Percentiles rank a stretch among this genome's conserved stretches.
Conservation (phyloP, 805 yeast species). For the Zygosaccharomyces gambellarensis region DNA sequence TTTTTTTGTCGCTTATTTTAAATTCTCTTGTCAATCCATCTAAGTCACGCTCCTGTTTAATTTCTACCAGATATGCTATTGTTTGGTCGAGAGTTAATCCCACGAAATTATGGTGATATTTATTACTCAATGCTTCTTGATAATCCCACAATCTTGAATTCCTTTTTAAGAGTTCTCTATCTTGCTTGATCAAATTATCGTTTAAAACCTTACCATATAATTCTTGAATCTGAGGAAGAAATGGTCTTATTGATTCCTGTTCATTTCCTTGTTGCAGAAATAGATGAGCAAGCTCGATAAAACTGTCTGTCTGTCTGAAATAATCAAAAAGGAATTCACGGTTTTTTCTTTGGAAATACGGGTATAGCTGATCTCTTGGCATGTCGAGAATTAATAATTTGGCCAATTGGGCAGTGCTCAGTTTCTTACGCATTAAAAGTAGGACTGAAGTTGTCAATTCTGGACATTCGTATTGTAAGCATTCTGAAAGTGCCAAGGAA, state of each 20-base stretch:
- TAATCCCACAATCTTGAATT: constrained; percentile 40
- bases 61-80: constrained; percentile 40
- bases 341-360: constrained; percentile 35
- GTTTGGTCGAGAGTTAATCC: constrained; percentile 47
- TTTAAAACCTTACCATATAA: constrained; percentile 22
- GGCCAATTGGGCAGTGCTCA: constrained; percentile 65
- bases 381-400: constrained; percentile 46
- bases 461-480: constrained; percentile 55
- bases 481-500: constrained; percentile 61
- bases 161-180: constrained; percentile 35
- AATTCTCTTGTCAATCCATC: constrained; percentile 47
- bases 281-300: constrained; percentile 43
- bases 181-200: constrained; percentile 18
- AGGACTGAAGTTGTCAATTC: constrained; percentile 50
- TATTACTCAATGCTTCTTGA: constrained; percentile 44
- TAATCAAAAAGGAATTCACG: constrained; percentile 45
- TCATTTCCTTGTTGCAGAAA: constrained; percentile 33
- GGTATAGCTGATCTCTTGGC: constrained; percentile 36
- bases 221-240: constrained; percentile 34
- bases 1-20: constrained; percentile 53
- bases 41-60: constrained; percentile 49
- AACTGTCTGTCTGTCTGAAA: constrained; percentile 60
- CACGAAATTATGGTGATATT: constrained; percentile 38
- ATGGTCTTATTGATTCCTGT: constrained; percentile 34
- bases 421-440: constrained; percentile 45